Evolutionary conservation across 1,284 basidiomycete genomes (phyloP), one percentile per base, ranked within the genome.

Genomic region (Trichosporon ovoides): DNA sequence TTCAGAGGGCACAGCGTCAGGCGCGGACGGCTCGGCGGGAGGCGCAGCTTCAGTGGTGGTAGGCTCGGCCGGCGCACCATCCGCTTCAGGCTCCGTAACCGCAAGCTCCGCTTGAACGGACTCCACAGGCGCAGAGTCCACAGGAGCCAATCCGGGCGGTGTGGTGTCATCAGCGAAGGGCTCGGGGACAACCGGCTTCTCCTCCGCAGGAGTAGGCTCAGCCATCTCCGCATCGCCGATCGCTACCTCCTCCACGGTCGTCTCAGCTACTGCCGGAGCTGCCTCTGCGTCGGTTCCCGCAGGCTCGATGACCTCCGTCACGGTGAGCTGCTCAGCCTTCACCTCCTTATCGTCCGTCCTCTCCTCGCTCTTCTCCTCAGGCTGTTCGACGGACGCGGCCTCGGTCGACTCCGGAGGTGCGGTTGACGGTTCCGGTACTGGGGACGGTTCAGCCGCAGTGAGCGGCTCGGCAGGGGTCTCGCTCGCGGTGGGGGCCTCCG

Each of bases 41-140:
- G 31, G 18, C 13, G 24, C 37, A 2, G 24, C 13, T 33, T 54
- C 53, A 19, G 16, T 33, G 19, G 34, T 12, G 3, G 34, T 35
- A 18, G 35, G 43, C 18, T 37, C 53, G 16, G 31, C 43, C 3
- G 33, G 13, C 16, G 31, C 53, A 18, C 34, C 33, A 7, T 36
- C 36, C n/a, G 31, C 48, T 2, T 35, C n/a, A 14, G 36, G 34
- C 13, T 11, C 10, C 10, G 33, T 31, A 18, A n/a, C 9, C 36
- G 33, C 48, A 38, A 33, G 46, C 48, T 48, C 43, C 7, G 12
- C 28, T 4, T 4, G 35, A 37, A 13, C 37, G 13, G 50, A 9
- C 22, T 52, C 56, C n/a, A 46, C 53, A 46, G 38, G 6, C 53
- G 43, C 53, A 14, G n/a, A n/a, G n/a, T 22, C 33, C 38, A 14